Evolutionary conservation across 306 rosid genomes (phyloP).

Genomic region (Senna siamea): DNA sequence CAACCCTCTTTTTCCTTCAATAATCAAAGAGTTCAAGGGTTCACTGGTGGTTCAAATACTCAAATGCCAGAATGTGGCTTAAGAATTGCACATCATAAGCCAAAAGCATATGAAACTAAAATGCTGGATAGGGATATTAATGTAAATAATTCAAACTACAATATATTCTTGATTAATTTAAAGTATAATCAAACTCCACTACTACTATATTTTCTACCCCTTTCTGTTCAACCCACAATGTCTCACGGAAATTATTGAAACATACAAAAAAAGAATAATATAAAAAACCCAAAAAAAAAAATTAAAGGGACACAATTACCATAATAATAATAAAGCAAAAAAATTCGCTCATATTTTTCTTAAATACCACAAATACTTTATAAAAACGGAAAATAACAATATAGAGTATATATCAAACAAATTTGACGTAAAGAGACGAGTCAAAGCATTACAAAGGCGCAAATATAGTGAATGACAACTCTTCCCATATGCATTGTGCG

Average conservation of each 20-base stretch:
- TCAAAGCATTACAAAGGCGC: slow-evolving; percentile 15
- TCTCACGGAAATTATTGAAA: slow-evolving; percentile 23
- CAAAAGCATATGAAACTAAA: slow-evolving; percentile 27
- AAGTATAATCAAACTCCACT: slow-evolving; percentile 14
- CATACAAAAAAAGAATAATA: slow-evolving; percentile 19
- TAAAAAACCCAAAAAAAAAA: slow-evolving; percentile 7
- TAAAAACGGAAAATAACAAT: slow-evolving; percentile 4
- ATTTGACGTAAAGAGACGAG: slow-evolving; percentile 17
- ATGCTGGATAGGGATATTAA: slow-evolving; percentile 25
- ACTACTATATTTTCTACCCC: slow-evolving; percentile 11
- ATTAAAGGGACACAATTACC: slow-evolving; percentile 32
- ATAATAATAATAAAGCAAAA: background rate
- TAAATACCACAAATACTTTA: background rate
- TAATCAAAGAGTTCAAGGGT: slow-evolving; percentile 5
- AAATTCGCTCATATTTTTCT: background rate
- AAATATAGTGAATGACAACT: slow-evolving; percentile 31
- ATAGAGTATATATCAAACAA: background rate
- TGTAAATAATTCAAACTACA: slow-evolving; percentile 5
- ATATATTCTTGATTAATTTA: slow-evolving; percentile 4
- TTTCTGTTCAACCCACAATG: slow-evolving; percentile 22
- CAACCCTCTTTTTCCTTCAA: slow-evolving; percentile 6
- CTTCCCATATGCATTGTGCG: slow-evolving; percentile 48
- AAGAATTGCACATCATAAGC: slow-evolving; percentile 16
- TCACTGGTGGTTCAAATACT: background rate
- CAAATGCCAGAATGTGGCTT: slow-evolving; percentile 46